Conservation (phyloP, 805 yeast species). For the Ogataea wickerhamii region DNA sequence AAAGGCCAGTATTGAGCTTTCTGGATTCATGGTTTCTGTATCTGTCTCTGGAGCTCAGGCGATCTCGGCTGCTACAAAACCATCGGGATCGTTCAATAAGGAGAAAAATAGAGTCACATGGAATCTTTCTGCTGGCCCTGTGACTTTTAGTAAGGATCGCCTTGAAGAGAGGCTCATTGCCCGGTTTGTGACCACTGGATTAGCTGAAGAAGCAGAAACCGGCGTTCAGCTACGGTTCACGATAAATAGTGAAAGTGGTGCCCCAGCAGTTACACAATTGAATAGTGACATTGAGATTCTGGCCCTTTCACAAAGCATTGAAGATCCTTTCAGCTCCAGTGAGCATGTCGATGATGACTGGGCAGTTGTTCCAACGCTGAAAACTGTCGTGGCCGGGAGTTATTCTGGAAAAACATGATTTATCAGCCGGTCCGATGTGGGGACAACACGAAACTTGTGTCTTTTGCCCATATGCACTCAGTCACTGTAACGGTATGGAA, state of each 20-base stretch:
- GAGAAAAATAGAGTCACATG: conserved; percentile 86
- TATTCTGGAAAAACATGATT: conserved; percentile 37
- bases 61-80: conserved; percentile 79
- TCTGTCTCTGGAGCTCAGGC: conserved; percentile 61
- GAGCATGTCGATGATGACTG: conserved; percentile 26
- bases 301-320: conserved; percentile 24
- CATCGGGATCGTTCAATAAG: conserved; percentile 85
- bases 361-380: conserved; percentile 39
- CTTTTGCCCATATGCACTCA: no score
- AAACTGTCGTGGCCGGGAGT: conserved; percentile 48
- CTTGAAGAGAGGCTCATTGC: conserved; percentile 73
- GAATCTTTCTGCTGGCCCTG: conserved; percentile 49
- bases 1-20: conserved; percentile 40
- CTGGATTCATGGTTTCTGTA: conserved; percentile 61
- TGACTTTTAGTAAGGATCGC: conserved; percentile 33
- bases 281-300: conserved; percentile 35
- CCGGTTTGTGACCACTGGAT: conserved; percentile 73
- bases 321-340: conserved; percentile 35
- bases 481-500: no score
- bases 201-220: conserved; percentile 65
- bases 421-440: no score
- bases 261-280: conserved; percentile 40
- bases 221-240: conserved; percentile 72
- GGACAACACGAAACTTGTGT: no score
- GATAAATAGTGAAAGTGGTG: conserved; percentile 41